These are phyloP conservation scores for Danielozyma ontarioensis DNA, from an alignment of 805 yeast genomes.

Conservation along the genomic window DNA sequence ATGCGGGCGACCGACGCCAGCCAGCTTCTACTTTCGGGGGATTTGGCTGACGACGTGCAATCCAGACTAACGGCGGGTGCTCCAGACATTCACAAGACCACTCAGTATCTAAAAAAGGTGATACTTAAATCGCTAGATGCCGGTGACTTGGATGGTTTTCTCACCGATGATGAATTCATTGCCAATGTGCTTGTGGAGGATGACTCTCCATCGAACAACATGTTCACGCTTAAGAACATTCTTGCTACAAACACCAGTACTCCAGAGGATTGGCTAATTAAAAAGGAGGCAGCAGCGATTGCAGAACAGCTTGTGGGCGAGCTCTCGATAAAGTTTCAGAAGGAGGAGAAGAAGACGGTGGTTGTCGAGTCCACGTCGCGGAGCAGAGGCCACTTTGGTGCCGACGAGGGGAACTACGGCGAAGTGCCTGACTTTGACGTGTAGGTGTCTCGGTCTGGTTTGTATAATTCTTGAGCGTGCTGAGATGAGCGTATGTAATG, in stretches of 20 bases:
- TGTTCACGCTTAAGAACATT: conserved; percentile 27
- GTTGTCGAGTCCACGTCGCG: conserved; percentile 1
- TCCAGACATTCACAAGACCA: conserved; percentile 27
- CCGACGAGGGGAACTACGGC: conserved; percentile 19
- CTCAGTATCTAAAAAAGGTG: conserved; percentile 18
- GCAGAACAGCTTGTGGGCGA: conserved; percentile 18
- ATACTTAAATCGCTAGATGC: conserved; percentile 15
- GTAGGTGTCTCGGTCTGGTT: no score
- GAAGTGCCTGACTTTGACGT: conserved; percentile 20
- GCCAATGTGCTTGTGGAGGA: conserved; percentile 13
- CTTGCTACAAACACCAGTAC: conserved; percentile 12
- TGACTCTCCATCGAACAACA: conserved; percentile 15
- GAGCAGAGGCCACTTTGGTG: conserved; percentile 17
- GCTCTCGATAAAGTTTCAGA: conserved; percentile 18
- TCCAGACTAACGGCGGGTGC: conserved; percentile 20
- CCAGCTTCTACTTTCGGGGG: conserved; percentile 10
- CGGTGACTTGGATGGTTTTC: conserved; percentile 13
- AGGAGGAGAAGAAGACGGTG: conserved; percentile 5
- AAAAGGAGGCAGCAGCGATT: conserved; percentile 5
- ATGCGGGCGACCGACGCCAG: conserved; percentile 11
- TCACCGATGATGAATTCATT: conserved; percentile 20
- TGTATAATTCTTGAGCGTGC: no score
- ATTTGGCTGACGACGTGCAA: conserved; percentile 1
- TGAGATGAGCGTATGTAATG: no score
- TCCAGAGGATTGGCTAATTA: conserved; percentile 14